Percentiles rank a stretch among this genome's conserved stretches.
These are phyloP conservation scores for Sporothrix brunneoviolacea DNA, from an alignment of 2,329 filamentous ascomycete genomes.

Conservation along the genomic window DNA sequence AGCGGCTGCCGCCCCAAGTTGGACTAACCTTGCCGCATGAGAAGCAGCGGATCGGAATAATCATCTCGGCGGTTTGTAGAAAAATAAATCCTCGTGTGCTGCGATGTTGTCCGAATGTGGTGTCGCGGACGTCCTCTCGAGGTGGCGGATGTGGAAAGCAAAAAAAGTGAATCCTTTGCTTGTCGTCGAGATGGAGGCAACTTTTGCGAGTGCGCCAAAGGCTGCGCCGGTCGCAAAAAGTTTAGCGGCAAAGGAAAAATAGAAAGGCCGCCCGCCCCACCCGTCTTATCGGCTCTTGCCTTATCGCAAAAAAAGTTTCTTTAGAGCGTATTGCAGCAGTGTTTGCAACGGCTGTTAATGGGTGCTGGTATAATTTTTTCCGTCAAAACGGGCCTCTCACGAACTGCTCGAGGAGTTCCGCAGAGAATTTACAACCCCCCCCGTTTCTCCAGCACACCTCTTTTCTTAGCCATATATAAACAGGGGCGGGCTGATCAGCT, in stretches of 20 bases:
- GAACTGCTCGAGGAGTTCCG: too few species aligned
- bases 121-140: background rate
- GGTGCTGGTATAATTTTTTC: background rate
- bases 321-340: background rate
- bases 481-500: background rate
- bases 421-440: too few species aligned
- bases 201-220: background rate
- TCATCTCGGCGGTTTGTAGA: constrained; percentile 53
- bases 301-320: constrained; percentile 19
- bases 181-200: background rate
- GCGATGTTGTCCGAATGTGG: background rate
- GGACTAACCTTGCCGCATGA: constrained; percentile 88
- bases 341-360: background rate
- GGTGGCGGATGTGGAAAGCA: too few species aligned
- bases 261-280: constrained; percentile 8
- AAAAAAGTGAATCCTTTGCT: background rate
- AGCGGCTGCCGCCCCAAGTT: background rate
- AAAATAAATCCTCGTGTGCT: background rate
- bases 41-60: constrained; percentile 97
- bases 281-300: constrained; percentile 17
- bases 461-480: background rate
- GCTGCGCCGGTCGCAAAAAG: constrained; percentile 10
- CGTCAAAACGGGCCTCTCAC: too few species aligned
- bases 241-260: constrained; percentile 15
- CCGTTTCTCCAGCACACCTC: too few species aligned